Base-by-base conservation (phyloP, 306 rosid genomes). In the Ammopiptanthus mongolicus region DNA sequence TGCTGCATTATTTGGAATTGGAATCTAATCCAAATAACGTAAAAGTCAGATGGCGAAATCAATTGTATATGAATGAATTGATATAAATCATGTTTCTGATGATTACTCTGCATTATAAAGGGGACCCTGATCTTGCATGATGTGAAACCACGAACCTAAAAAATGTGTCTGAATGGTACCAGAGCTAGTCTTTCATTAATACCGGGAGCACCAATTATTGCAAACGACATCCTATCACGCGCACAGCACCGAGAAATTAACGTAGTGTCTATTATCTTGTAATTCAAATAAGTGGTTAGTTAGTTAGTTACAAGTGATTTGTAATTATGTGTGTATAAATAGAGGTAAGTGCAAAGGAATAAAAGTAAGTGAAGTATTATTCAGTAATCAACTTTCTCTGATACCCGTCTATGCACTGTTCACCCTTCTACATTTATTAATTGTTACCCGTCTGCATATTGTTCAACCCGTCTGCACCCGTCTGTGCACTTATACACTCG, bases 61-160 rank as follows among this genome's bases (percentile, higher is more conserved):
- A 22, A 71, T 59, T 14, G 57, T 36, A 31, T 71, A 19, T 2
- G 2, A 1, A 31, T 52, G 33, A 10, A 82, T 44, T 36, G 46
- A 78, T 58, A 59, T 59, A 48, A 34, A 66, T 39, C 62, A 78
- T 17, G 14, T 18, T 57, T 65, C 36, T 36, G 71, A 71, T 69
- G 79, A 71, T 85, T 81, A 51, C 78, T 85, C 87, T 83, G 25
- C 71, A 46, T 69, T 60, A 17, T 33, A 50, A 69, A 75, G 21
- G 78, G 86, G 68, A 36, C 87, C 76, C 81, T 65, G 67, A 21
- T 63, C 15, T 23, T 44, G 65, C 19, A 46, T 65, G 84, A 83
- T 64, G 81, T 74, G 85, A 79, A 84, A 63, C 21, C 69, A 67
- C 85, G 66, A 64, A 74, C 77, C 60, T 41, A 48, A 68, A 42